These are phyloP conservation scores for Nicotiana paniculata DNA, from an alignment of 257 asterid genomes.

Conservation along the genomic window DNA sequence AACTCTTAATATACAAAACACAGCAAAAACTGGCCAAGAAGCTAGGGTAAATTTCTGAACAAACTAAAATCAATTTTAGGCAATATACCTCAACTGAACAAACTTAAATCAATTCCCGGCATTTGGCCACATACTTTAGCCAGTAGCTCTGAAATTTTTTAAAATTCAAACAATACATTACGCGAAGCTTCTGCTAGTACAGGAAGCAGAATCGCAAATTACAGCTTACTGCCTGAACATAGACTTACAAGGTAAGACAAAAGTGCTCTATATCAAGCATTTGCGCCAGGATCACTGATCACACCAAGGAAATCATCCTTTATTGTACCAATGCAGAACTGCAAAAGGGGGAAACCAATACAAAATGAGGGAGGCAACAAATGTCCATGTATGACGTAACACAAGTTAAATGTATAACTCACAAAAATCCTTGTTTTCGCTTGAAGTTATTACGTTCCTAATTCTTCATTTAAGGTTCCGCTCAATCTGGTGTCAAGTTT, in stretches of 20 bases:
- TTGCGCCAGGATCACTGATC: slow-evolving; percentile 74
- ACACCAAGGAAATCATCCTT: slow-evolving; percentile 92
- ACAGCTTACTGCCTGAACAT: neutral
- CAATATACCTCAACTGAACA: too few relatives aligned
- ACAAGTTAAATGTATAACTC: neutral
- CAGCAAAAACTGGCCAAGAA: neutral
- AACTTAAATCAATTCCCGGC: neutral
- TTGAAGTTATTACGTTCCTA: neutral
- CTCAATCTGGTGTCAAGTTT: neutral
- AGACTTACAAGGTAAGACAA: neutral
- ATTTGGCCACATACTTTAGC: neutral
- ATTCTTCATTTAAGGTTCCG: neutral
- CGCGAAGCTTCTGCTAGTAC: neutral
- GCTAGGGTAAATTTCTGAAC: too few relatives aligned
- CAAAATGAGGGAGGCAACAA: neutral
- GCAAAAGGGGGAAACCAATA: slow-evolving; percentile 9
- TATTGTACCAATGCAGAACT: slow-evolving; percentile 92
- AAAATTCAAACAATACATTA: neutral
- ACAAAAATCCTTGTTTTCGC: neutral
- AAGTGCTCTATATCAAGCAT: slow-evolving; percentile 31
- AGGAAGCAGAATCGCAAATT: neutral
- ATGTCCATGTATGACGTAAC: neutral
- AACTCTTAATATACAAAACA: neutral
- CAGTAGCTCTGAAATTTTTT: neutral
- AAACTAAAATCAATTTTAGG: too few relatives aligned